A percentile compares a stretch with the other conserved stretches of the same genome.
Evolutionary conservation across 192 early-diverging fungal species (phyloP).

Genomic region (Coemansia sp.): DNA sequence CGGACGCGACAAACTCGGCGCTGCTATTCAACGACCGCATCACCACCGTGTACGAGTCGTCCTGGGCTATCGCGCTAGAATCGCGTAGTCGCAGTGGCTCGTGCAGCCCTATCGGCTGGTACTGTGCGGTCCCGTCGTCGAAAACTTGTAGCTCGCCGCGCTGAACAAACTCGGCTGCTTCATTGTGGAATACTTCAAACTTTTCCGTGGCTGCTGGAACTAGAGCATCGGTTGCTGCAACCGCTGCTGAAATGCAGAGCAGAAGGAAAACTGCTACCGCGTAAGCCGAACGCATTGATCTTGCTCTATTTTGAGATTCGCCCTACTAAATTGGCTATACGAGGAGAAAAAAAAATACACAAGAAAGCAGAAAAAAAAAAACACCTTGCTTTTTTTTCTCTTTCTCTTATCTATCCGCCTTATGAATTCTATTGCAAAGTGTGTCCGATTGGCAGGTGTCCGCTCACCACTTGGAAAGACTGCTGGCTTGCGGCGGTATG

Average conservation of each 20-base stretch:
- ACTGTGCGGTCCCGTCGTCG: conserved; percentile 31
- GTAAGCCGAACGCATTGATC: conserved; percentile 3
- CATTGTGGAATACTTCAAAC: conserved; percentile 37
- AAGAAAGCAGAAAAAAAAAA: not conserved
- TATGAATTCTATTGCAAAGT: not conserved
- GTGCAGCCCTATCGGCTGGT: conserved; percentile 19
- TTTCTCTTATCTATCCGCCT: too few species aligned
- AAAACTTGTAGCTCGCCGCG: conserved; percentile 38
- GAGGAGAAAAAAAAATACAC: not conserved
- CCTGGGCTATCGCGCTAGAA: not conserved
- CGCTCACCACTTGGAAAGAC: too few species aligned
- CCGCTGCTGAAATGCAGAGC: conserved; percentile 1
- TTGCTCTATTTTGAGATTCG: too few species aligned
- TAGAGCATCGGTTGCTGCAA: not conserved
- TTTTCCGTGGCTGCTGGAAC: conserved; percentile 11
- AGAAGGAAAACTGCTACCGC: conserved; percentile 2
- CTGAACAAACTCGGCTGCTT: conserved; percentile 17
- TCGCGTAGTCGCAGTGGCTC: conserved; percentile 12
- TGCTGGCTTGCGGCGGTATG: not conserved
- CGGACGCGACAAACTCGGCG: conserved; percentile 15
- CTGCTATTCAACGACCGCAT: conserved; percentile 21
- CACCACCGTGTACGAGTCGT: conserved; percentile 22
- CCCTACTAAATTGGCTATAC: not conserved
- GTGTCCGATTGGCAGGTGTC: too few species aligned
- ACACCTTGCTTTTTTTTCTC: too few species aligned